Base-by-base conservation (phyloP, 495 filamentous ascomycete species). In the Daldinia grandis region DNA sequence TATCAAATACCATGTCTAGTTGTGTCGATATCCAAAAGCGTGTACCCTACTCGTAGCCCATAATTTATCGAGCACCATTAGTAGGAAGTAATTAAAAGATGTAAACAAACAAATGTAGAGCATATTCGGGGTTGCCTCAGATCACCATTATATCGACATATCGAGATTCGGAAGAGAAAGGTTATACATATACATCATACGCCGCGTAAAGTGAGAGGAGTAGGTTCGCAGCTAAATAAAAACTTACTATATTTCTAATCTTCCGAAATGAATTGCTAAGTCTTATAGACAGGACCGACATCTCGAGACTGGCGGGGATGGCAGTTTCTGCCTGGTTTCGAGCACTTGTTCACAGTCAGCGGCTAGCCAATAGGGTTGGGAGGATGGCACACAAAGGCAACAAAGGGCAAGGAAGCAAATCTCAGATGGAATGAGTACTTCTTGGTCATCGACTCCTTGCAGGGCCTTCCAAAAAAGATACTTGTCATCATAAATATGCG, bases 221-320 rank as follows among this genome's bases (percentile, higher is more conserved):
- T 0, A 9, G 17, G 6, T 47, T 40, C 1, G 15, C n/a, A 21
- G 3, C 9, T 21, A 19, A 21, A 47, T 19, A 47, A n/a, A 42
- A 19, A 47, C 42, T 47, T 47, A 21, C 42, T 47, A 10, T 12
- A 25, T 42, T 66, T 54, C 58, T 47, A 58, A 58, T 64, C 68
- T 33, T 21, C 42, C 3, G 4, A 1, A 21, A 1, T 21, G 3
- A 47, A 47, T 1, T 47, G 0, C 19, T 1, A 1, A 47, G 21
- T 9, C 17, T 12, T 3, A 12, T 6, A 24, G 42, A 47, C 9
- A 24, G 17, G 15, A n/a, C 42, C 9, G 21, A 24, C 9, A 5
- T 9, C 9, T 12, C 5, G 1, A 5, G 1, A 12, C 19, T 40
- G 5, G 4, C 5, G 9, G 5, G 3, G 42, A 47, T 47, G 9